Base-by-base conservation (phyloP, 2,329 filamentous ascomycete genomes). In the Colletotrichum limetticola region DNA sequence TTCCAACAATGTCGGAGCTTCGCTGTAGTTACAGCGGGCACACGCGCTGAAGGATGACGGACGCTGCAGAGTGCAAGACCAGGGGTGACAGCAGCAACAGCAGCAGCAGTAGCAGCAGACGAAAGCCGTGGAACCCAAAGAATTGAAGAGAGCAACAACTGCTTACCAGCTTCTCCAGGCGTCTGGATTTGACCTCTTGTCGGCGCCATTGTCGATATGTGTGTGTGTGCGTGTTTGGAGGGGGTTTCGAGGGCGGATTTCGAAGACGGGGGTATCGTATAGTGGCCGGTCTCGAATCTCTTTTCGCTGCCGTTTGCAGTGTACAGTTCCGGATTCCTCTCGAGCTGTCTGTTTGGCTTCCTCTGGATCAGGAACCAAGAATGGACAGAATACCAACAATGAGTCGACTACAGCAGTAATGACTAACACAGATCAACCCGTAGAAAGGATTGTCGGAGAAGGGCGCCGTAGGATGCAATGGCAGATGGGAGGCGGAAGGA, bases 91-190 rank as follows among this genome's bases (percentile, higher is more conserved):
- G 8, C 30, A 30, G 8, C 30, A 6, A n/a, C 9, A 9, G 32
- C 32, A 35, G 32, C 32, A 35, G 32, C 32, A 35, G 32, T 9
- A 11, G 12, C 26, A 32, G 56, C 46, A 62, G 24, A 42, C 42
- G 6, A 49, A 49, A 49, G 42, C 42, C 42, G 19, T n/a, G 7
- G 19, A n/a, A n/a, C 2, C 7, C 19, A 1, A 19, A 8, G 16
- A 49, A n/a, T 49, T n/a, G 42, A 49, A 49, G 19, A 4, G 42
- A 49, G 7, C 37, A 42, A 49, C 37, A 19, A n/a, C 6, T 49
- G 89, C 88, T 79, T 86, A 91, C 90, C 89, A 76, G 90, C 90
- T 86, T 91, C 90, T 84, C 90, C 88, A 80, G 90, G 87, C 83
- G 89, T 90, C 79, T 86, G 86, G 80, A 91, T 86, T 81, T 81